These are phyloP conservation scores for Corylus heterophylla DNA, from an alignment of 306 rosid genomes.

Conservation along the genomic window DNA sequence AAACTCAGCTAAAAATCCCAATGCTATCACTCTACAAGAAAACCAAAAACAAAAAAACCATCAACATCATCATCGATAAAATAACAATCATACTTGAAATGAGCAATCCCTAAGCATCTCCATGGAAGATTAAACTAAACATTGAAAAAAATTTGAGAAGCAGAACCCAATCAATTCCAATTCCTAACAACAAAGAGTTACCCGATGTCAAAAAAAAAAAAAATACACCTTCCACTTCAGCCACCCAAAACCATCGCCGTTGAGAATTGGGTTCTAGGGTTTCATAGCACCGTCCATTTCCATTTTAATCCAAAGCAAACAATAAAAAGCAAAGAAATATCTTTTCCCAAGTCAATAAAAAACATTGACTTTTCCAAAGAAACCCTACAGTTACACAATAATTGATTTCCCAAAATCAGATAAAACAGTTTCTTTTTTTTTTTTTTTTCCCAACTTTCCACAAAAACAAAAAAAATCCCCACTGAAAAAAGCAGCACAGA, in stretches of 20 bases:
- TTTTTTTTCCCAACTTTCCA: not conserved
- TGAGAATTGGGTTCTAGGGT: not conserved
- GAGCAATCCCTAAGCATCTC: not conserved
- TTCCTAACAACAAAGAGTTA: not conserved
- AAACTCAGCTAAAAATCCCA: constrained; percentile 21
- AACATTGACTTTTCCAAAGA: constrained; percentile 17
- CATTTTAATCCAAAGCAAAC: constrained; percentile 8
- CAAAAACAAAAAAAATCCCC: not conserved
- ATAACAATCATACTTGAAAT: not conserved
- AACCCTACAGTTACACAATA: constrained; percentile 1
- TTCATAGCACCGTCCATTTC: constrained; percentile 20
- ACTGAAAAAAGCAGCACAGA: constrained; percentile 10
- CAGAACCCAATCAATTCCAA: constrained; percentile 6
- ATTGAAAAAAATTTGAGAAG: not conserved
- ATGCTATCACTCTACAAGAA: constrained; percentile 21
- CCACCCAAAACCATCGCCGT: not conserved
- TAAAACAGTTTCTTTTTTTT: not conserved
- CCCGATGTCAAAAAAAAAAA: not conserved
- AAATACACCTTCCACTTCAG: not conserved
- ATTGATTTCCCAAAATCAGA: constrained; percentile 2
- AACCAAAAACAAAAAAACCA: constrained; percentile 5
- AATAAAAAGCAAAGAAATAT: not conserved
- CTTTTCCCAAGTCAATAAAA: not conserved
- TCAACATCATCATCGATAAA: not conserved
- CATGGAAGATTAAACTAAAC: not conserved